Percentiles rank a stretch among this genome's conserved stretches.
These are phyloP conservation scores for Vanrija sp. DNA, from an alignment of 1,284 basidiomycete species.

Conservation along the genomic window DNA sequence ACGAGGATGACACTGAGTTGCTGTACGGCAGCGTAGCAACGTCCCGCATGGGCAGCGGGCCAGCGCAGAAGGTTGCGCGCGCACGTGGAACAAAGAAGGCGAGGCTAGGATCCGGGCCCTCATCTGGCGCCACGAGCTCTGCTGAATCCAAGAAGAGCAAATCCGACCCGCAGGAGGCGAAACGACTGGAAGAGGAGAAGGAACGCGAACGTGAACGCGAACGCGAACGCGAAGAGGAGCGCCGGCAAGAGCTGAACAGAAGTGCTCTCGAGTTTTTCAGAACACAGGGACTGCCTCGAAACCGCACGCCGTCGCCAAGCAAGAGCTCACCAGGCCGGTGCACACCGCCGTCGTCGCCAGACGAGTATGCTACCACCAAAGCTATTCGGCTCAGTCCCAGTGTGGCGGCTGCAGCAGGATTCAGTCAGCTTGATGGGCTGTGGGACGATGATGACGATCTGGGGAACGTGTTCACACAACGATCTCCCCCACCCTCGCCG, in stretches of 20 bases:
- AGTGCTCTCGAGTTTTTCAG: constrained; percentile 39
- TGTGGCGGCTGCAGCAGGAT: constrained; percentile 38
- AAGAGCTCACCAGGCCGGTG: neutral
- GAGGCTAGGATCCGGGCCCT: neutral
- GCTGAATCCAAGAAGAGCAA: neutral
- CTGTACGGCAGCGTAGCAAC: neutral
- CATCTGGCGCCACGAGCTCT: neutral
- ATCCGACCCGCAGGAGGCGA: neutral
- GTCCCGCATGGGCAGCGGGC: neutral
- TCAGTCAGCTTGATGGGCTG: constrained; percentile 42
- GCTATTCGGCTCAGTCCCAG: constrained; percentile 23
- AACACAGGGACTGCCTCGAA: constrained; percentile 21
- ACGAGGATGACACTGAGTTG: constrained; percentile 12
- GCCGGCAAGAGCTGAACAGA: constrained; percentile 12
- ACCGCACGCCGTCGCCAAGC: constrained; percentile 2
- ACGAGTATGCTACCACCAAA: neutral
- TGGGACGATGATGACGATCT: constrained; percentile 30
- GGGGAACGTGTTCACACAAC: neutral
- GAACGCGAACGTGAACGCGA: too few species aligned
- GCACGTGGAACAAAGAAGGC: constrained; percentile 4
- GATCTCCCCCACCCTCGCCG: too few species aligned
- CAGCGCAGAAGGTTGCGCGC: neutral
- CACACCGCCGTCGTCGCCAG: neutral
- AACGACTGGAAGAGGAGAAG: constrained; percentile 6
- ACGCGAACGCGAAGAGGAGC: constrained; percentile 4